These are phyloP conservation scores for Solanum sparsipilum DNA, from an alignment of 257 asterid genomes.

Conservation along the genomic window DNA sequence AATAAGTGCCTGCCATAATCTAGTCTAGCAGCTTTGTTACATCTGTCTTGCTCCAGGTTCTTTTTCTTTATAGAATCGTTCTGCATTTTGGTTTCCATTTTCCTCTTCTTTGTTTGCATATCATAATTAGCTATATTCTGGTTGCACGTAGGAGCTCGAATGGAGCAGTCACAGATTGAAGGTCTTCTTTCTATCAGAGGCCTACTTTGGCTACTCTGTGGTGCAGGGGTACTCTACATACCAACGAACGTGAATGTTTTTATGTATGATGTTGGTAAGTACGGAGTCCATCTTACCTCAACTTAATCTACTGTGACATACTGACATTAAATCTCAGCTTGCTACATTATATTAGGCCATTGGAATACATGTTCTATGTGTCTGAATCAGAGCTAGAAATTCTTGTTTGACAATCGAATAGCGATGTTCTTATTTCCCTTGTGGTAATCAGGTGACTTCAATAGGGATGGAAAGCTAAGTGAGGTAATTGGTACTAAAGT, in stretches of 20 bases:
- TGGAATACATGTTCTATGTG: not conserved
- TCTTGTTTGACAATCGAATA: not conserved
- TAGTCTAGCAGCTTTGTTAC: too few species aligned
- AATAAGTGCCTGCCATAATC: too few species aligned
- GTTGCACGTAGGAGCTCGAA: constrained; percentile 38
- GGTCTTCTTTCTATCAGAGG: constrained; percentile 24
- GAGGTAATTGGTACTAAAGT: not conserved
- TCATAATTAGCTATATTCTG: not conserved
- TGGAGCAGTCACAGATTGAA: constrained; percentile 56
- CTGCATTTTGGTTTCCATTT: too few species aligned
- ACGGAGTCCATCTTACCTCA: not conserved
- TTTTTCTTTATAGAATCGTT: too few species aligned
- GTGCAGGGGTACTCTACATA: too few species aligned
- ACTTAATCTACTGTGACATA: not conserved
- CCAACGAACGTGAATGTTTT: too few species aligned
- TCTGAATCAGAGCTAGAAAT: not conserved
- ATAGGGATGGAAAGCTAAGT: not conserved
- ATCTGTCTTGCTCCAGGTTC: too few species aligned
- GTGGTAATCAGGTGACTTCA: not conserved
- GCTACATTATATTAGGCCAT: not conserved
- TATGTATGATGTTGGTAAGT: constrained; percentile 10
- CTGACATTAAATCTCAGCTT: not conserved
- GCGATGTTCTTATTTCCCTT: not conserved
- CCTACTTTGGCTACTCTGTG: constrained; percentile 5
- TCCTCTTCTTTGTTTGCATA: too few species aligned